Evolutionary conservation across 768 basidiomycete species (phyloP), one percentile per base, ranked within the genome.

Genomic region (Podaxis sp.): DNA sequence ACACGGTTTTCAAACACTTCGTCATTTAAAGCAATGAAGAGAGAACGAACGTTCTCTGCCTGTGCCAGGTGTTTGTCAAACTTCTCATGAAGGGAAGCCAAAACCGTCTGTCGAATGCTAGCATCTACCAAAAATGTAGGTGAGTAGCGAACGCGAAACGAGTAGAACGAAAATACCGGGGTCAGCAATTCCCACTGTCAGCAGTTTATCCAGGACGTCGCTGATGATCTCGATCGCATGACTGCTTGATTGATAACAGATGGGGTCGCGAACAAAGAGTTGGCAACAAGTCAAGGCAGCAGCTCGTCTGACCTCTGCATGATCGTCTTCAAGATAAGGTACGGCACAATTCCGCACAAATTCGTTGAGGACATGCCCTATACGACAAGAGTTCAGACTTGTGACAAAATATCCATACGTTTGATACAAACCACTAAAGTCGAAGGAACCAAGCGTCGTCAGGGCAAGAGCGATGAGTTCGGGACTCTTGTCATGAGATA

Each of bases 41-140:
- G 80, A 11, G 93, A 96, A 13, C 96, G 87, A n/a, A 99, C 95
- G 71, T 98, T 96, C 76, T 99, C 97, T 0, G 96, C 95, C 75
- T 99, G 97, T 2, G 97, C 93, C 20, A 99, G 84, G 72, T 99
- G 96, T 64, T 94, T 92, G 72, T 99, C 97, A 67, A 99, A 99
- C 22, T 93, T 87, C 65, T 95, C 90, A 70, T 97, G 94, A 36
- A 99, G 81, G 3, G 89, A 88, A 1, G 87, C 84, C 20, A 99
- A 82, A 0, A 99, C 97, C 0, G 90, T 89, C 65, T 90, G 85
- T 13, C 97, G 84, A 65, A 99, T 99, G 24, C 77, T 80, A 1
- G 93, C 78, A 70, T 95, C 95, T 89, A 68, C 17, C 26, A 17
- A n/a, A 59, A 15, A 60, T 44, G 22, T 3, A 15, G 64, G 36